Evolutionary conservation across 768 basidiomycete genomes (phyloP).

Genomic region (Tricholoma furcatifolium): DNA sequence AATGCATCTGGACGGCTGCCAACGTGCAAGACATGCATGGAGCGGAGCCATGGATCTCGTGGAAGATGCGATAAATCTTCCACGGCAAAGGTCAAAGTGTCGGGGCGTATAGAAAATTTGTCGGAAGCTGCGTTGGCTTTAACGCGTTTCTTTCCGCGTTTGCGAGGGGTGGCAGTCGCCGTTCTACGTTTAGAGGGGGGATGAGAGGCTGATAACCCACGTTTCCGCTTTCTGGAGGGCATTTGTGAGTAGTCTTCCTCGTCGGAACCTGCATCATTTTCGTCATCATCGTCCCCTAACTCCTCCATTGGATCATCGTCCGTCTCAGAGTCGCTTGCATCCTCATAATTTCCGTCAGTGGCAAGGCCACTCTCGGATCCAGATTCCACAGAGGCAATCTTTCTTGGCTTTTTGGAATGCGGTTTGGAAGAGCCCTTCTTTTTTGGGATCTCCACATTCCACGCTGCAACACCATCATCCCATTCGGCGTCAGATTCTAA

Average conservation of each 20-base stretch:
- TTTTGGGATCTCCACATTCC: conserved; percentile 41
- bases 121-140: conserved; percentile 16
- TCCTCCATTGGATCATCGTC: conserved; percentile 15
- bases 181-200: conserved; percentile 24
- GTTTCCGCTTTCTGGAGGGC: conserved; percentile 52
- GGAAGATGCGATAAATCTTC: conserved; percentile 54
- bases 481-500: conserved; percentile 24
- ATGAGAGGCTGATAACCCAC: conserved; percentile 13
- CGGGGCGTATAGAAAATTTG: conserved; percentile 26
- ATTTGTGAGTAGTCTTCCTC: conserved; percentile 37
- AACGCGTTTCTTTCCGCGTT: conserved; percentile 36
- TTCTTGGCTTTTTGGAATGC: conserved; percentile 18
- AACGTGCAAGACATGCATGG: conserved; percentile 91
- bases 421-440: conserved; percentile 11
- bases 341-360: conserved; percentile 26
- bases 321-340: conserved; percentile 14
- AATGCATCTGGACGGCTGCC: conserved; percentile 87
- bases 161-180: conserved; percentile 28
- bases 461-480: conserved; percentile 39
- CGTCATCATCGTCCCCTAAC: conserved; percentile 30
- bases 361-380: conserved; percentile 25
- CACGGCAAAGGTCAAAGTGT: conserved; percentile 28
- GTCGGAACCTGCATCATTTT: conserved; percentile 28
- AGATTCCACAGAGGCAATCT: conserved; percentile 15
- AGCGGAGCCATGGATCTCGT: conserved; percentile 78